Base-by-base conservation (phyloP, 1,284 basidiomycete species). In the Ceratobasidium sp. region DNA sequence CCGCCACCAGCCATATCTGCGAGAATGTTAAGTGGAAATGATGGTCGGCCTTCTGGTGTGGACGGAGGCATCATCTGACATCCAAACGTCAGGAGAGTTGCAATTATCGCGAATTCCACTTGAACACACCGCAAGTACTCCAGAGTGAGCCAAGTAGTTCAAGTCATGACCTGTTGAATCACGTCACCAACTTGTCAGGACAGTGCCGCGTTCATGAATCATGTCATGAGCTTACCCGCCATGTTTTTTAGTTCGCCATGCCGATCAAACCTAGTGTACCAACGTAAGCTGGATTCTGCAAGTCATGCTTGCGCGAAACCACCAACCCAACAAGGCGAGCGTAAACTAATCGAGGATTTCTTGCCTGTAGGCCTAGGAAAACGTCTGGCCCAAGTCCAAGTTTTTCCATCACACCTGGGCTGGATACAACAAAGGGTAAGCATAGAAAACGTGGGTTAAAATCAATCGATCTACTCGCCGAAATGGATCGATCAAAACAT, bases 91-190 rank as follows among this genome's bases (percentile, higher is more conserved):
- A 74, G 37, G 7, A 51, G 19, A 24, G 31, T 9, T 6, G 31
- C 31, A 34, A 34, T 34, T 34, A 34, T 73, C 56, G 4, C 5
- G 58, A 41, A 34, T 61, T 31, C 48, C 49, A 0, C 9, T 34
- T 14, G 34, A n/a, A 46, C 51, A 59, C 48, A 65, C 54, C 54
- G 27, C 61, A 46, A 94, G 83, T 5, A 92, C 85, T 0, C 93
- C 93, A 76, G 90, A 92, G 34, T 93, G 84, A 9, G 93, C 93
- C n/a, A 94, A 85, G 80, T 94, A 95, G 80, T 94, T 95, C 77
- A 95, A 88, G 79, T 95, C 93, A 79, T 95, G 93, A 22, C 91
- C 91, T 91, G 34, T 9, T 19, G 3, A 11, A 31, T 29, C 13
- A 13, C 19, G 16, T 39, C 31, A 13, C 6, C 19, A 27, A 16